These are phyloP conservation scores for Acer campestre DNA, from an alignment of 345 rosid genomes.

Conservation along the genomic window DNA sequence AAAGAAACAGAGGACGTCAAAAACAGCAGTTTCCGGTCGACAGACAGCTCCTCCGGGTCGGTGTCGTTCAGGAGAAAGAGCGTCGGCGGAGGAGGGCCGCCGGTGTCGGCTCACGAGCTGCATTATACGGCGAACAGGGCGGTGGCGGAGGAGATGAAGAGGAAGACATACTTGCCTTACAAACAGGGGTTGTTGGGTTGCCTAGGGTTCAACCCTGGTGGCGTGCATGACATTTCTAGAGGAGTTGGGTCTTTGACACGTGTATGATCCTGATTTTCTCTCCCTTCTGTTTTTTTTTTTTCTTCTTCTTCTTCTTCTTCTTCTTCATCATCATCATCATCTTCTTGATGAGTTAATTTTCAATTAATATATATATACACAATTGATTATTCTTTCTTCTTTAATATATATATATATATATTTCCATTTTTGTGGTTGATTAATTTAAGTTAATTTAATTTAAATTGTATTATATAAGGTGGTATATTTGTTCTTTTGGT, in stretches of 20 bases:
- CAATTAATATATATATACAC: neutral
- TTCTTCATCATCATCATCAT: neutral
- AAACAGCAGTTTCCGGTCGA: slow-evolving; percentile 65
- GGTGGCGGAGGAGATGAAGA: slow-evolving; percentile 83
- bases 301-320: neutral
- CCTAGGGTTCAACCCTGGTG: slow-evolving; percentile 74
- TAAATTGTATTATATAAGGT: too few relatives aligned
- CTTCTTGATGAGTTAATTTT: neutral
- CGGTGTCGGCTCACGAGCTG: slow-evolving; percentile 76
- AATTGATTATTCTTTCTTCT: neutral
- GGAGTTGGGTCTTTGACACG: slow-evolving; percentile 75
- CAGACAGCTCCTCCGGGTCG: slow-evolving; percentile 55
- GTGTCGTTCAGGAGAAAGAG: slow-evolving; percentile 40
- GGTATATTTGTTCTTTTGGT: slow-evolving; percentile 14
- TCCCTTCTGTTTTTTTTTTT: neutral
- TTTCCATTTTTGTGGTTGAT: neutral
- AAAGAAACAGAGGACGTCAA: slow-evolving; percentile 49
- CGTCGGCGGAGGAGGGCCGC: neutral
- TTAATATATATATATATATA: neutral
- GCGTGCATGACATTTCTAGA: slow-evolving; percentile 64
- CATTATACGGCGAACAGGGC: slow-evolving; percentile 90
- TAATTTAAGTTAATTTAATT: too few relatives aligned
- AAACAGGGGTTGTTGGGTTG: slow-evolving; percentile 89
- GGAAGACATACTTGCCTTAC: slow-evolving; percentile 88
- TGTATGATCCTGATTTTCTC: slow-evolving; percentile 37